Base-by-base conservation (phyloP, 306 rosid genomes). In the Vachellia pachyceras region DNA sequence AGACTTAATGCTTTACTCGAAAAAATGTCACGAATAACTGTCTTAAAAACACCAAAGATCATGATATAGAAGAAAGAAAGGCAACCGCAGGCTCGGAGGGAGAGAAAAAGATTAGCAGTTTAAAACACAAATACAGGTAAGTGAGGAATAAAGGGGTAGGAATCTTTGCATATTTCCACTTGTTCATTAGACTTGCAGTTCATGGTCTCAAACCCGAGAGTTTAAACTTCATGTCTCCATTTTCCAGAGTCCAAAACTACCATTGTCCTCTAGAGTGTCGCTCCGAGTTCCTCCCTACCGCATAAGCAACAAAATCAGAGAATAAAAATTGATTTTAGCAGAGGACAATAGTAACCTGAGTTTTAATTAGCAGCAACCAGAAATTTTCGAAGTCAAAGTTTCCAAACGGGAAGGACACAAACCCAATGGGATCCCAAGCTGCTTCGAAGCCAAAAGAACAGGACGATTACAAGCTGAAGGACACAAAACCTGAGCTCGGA, bases 381-480 rank as follows among this genome's bases (percentile, higher is more conserved):
- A 22, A 58, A 44, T 33, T 39, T 70, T 70, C 35, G 55, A 13
- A 5, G 25, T 7, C 14, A 7, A 72, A 15, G 60, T 29, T 72
- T 12, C 75, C 52, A 29, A 37, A 70, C 39, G 39, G 55, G 39
- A 20, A 22, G 50, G 37, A 49, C n/a, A 69, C 54, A 2, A 18
- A 55, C 78, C 5, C 69, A 60, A 88, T 86, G 89, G 60, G 85
- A 69, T 64, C 90, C 22, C 81, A 77, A 64, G 82, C 85, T 10
- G 82, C 72, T 69, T 22, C 75, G 45, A 70, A 70, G 25, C 55
- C 85, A 35, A 82, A 76, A 40, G 78, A 47, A 7, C 83, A 79
- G 49, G 91, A 88, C 60, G 94, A 90, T 46, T 90, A 90, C 85
- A 85, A 86, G 55, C 15, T 90, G 73, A 90, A 90, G 77, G 92